phyloP scores from a whole-genome alignment of 805 yeast genomes.

The Monosporozyma aquatica region DNA sequence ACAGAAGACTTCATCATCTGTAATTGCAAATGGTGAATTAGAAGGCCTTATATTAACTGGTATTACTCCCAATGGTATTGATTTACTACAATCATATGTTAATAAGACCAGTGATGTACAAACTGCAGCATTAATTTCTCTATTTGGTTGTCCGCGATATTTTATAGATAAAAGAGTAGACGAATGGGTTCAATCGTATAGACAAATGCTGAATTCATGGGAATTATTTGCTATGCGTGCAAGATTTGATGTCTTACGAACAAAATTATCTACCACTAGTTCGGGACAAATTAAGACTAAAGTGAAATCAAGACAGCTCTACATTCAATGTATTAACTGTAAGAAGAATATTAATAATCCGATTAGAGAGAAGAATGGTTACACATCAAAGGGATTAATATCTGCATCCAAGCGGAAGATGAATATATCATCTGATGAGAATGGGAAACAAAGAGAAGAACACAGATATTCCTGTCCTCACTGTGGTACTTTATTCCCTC shows the following conservation, averaged over 20 bases:
- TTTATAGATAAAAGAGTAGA: constrained; percentile 65
- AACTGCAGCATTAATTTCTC: constrained; percentile 73
- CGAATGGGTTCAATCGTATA: constrained; percentile 68
- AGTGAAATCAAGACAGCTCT: constrained; percentile 63
- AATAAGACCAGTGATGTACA: constrained; percentile 87
- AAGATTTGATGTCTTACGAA: constrained; percentile 71
- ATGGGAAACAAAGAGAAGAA: constrained; percentile 4
- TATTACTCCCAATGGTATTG: constrained; percentile 76
- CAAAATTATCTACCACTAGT: constrained; percentile 48
- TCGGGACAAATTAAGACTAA: constrained; percentile 40
- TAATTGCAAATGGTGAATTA: constrained; percentile 69
- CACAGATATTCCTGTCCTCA: constrained; percentile 52
- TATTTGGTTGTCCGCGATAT: constrained; percentile 78
- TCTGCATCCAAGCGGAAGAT: constrained; percentile 1
- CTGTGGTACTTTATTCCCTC: constrained; percentile 79
- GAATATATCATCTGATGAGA: neutral
- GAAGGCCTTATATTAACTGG: constrained; percentile 91
- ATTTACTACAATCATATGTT: constrained; percentile 75
- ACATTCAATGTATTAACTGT: constrained; percentile 74
- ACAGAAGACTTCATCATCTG: constrained; percentile 58
- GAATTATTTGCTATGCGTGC: constrained; percentile 69
- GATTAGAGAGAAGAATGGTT: neutral
- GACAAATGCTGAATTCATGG: constrained; percentile 71
- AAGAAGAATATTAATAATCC: constrained; percentile 53
- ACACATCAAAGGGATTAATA: neutral